phyloP scores from a whole-genome alignment of 805 yeast genomes.

The Lipomyces anomalus region DNA sequence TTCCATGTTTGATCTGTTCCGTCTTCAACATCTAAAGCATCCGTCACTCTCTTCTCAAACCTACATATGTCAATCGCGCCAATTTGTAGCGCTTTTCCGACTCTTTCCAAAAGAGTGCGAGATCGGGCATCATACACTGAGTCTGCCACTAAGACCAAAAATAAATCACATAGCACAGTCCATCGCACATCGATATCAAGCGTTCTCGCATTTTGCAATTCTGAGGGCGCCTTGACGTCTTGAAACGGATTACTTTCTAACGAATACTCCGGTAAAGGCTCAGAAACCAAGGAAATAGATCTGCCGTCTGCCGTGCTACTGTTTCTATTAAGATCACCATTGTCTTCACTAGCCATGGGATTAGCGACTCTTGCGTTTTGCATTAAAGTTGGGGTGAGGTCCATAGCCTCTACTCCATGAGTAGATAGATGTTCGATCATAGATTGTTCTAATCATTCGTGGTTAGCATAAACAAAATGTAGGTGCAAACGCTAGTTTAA shows the following conservation, averaged over 20 bases:
- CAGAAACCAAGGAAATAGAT: not conserved
- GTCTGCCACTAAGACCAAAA: constrained; percentile 70
- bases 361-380: constrained; percentile 47
- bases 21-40: constrained; percentile 83
- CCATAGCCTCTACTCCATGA: constrained; percentile 74
- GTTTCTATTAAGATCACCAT: not conserved
- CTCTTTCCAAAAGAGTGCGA: constrained; percentile 63
- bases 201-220: constrained; percentile 24
- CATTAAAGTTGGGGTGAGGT: constrained; percentile 59
- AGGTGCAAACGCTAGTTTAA: too few species aligned
- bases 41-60: constrained; percentile 86
- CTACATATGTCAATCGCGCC: constrained; percentile 67
- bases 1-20: constrained; percentile 73
- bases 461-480: too few species aligned
- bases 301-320: constrained; percentile 1
- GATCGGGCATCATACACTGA: constrained; percentile 88
- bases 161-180: constrained; percentile 90
- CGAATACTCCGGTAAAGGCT: constrained; percentile 13
- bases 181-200: constrained; percentile 76
- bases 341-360: constrained; percentile 34
- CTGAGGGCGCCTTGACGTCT: constrained; percentile 10
- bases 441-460: too few species aligned
- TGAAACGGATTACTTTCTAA: constrained; percentile 9
- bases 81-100: constrained; percentile 59
- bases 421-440: constrained; percentile 84